These are phyloP conservation scores for Colletotrichum incanum DNA, from an alignment of 2,329 filamentous ascomycete species.

Conservation along the genomic window DNA sequence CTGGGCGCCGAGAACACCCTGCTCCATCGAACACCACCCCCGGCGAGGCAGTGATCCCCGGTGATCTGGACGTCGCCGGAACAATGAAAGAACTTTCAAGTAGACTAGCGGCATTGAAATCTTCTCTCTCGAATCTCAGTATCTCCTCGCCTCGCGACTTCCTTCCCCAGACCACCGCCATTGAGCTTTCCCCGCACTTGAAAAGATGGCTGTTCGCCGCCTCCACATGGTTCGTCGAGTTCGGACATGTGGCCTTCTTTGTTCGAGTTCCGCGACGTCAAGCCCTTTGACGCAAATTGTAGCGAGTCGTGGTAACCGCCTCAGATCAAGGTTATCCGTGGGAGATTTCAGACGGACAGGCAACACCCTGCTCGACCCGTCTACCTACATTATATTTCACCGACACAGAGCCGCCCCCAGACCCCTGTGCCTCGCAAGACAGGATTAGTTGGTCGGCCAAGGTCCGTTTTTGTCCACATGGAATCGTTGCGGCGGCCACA, in stretches of 20 bases:
- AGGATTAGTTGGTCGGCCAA: slow-evolving; percentile 34
- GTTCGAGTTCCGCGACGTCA: slow-evolving; percentile 19
- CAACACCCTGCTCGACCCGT: slow-evolving; percentile 19
- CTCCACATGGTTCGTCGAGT: slow-evolving; percentile 22
- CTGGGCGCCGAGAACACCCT: not conserved
- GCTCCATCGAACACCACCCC: not conserved
- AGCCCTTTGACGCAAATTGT: slow-evolving; percentile 3
- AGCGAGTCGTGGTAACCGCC: slow-evolving; percentile 25
- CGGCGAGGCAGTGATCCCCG: not conserved
- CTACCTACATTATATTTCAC: slow-evolving; percentile 14
- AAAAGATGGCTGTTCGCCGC: not conserved
- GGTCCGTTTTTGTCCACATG: slow-evolving; percentile 35
- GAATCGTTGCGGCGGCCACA: slow-evolving; percentile 22
- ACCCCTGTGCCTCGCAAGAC: slow-evolving; percentile 33
- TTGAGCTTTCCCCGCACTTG: not conserved
- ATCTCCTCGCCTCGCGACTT: not conserved
- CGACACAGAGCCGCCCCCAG: slow-evolving; percentile 31
- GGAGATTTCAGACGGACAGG: slow-evolving; percentile 25
- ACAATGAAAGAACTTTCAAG: not conserved
- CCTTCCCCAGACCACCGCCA: slow-evolving; percentile 1
- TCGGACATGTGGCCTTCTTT: slow-evolving; percentile 19
- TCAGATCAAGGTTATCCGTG: slow-evolving; percentile 25
- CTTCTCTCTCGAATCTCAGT: not conserved
- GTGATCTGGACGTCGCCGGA: not conserved
- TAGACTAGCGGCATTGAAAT: too few species aligned